A percentile compares a stretch with the other conserved stretches of the same genome.
These are phyloP conservation scores for Cladosporium sp. DNA, from an alignment of 2,329 filamentous ascomycete species.

Conservation along the genomic window DNA sequence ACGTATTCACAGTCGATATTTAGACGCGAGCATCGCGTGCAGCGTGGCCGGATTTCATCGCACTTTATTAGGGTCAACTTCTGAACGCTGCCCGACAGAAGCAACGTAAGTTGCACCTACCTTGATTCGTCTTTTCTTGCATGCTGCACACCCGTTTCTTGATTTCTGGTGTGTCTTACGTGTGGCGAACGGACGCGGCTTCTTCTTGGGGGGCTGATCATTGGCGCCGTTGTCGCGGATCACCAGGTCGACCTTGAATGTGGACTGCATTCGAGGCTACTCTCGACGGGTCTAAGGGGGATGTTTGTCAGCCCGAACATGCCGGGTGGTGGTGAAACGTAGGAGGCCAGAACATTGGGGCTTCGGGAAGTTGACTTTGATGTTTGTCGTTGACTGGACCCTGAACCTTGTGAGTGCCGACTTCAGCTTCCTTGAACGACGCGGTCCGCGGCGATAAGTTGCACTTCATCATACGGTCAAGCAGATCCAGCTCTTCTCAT, in stretches of 20 bases:
- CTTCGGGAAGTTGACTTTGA: not conserved
- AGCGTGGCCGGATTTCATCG: slow-evolving; percentile 23
- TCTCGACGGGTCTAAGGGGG: not conserved
- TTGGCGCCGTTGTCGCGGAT: not conserved
- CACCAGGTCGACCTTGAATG: slow-evolving; percentile 14
- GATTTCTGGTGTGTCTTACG: slow-evolving; percentile 24
- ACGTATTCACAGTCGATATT: slow-evolving; percentile 21
- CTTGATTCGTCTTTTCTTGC: slow-evolving; percentile 25
- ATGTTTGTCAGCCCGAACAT: not conserved
- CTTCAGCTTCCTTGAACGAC: not conserved
- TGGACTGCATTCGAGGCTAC: slow-evolving; percentile 9
- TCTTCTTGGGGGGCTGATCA: not conserved
- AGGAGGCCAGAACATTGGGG: not conserved
- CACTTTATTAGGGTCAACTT: slow-evolving; percentile 19
- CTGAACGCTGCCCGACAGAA: not conserved
- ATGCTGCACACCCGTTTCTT: slow-evolving; percentile 23
- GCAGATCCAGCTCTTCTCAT: not conserved
- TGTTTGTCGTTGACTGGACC: not conserved
- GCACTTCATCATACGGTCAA: not conserved
- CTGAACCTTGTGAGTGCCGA: not conserved
- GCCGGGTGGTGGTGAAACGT: not conserved
- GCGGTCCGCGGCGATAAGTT: not conserved
- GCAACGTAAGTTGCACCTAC: slow-evolving; percentile 3
- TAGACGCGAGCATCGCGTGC: slow-evolving; percentile 23
- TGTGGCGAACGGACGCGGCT: slow-evolving; percentile 4